Base-by-base conservation (phyloP, 148 eudicot genomes). In the Amaranthus hypochondriacus region DNA sequence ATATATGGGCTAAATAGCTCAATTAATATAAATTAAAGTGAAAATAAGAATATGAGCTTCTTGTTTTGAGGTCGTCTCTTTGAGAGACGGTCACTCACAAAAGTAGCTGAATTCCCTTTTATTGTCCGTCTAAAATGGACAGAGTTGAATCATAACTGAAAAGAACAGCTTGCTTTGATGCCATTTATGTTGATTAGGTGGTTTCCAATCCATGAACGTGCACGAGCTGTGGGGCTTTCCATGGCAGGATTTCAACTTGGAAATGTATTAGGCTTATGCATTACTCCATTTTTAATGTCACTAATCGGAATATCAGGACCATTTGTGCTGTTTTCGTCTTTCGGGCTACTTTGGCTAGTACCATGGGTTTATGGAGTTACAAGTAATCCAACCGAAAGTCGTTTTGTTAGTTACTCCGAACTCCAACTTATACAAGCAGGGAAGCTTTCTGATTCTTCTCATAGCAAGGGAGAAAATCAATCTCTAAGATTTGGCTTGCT, bases 221-320 rank as follows among this genome's bases (percentile, higher is more conserved):
- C 99, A 5, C 87, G 92, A 56, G 99, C 99, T 15, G 97, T 95
- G 14, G 99, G 99, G 54, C 47, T 95, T 66, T 89, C 97, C 4
- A 90, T 95, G 99, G 97, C 91, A 5, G 99, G 99, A 61, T 95
- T 95, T 81, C 99, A 95, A 69, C 90, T 95, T 4, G 99, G 99
- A 68, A 95, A 95, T 68, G 96, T 92, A 6, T 82, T 86, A 11
- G 99, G 99, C 72, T 75, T 95, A 52, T 73, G 92, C 69, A 76
- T 92, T 18, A 82, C 94, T 43, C 99, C 99, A 2, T 7, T 85
- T 54, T 72, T 88, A 21, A 87, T 95, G 87, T 78, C 90, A 28
- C 79, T 89, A 1, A 65, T 87, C 18, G 99, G 97, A 63, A 78
- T 92, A 47, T 81, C 89, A 10, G 97, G 99, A 12, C 97, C 99